Conservation (phyloP, 345 rosid genomes). For the Barbarea vulgaris region DNA sequence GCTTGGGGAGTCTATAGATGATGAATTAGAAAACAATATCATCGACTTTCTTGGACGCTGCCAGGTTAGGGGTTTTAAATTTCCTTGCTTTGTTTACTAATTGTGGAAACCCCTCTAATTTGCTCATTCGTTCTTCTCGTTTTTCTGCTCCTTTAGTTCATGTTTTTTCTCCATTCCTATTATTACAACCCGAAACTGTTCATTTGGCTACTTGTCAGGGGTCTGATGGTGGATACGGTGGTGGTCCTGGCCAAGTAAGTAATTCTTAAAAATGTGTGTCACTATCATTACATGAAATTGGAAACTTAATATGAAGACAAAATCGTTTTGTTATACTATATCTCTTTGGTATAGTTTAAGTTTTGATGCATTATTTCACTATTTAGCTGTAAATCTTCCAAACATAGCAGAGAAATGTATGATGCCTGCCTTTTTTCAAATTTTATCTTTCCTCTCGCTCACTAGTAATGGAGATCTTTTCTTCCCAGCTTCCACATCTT, state of each 20-base stretch:
- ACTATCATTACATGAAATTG: not conserved
- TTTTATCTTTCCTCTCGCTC: not conserved
- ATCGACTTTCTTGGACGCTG: constrained; percentile 78
- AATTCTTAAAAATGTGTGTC: constrained; percentile 4
- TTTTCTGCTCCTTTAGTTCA: not conserved
- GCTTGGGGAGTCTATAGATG: constrained; percentile 71
- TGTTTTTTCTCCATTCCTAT: not conserved
- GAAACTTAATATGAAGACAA: not conserved
- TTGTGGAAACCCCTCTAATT: not conserved
- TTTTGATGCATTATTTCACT: constrained; percentile 16
- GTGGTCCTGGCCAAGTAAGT: constrained; percentile 99
- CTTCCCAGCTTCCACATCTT: constrained; percentile 88
- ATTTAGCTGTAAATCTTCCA: constrained; percentile 15
- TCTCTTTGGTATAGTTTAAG: constrained; percentile 8
- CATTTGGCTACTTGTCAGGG: constrained; percentile 49
- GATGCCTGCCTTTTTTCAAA: not conserved
- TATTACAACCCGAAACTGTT: not conserved
- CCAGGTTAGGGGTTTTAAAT: constrained; percentile 53
- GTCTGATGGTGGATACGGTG: constrained; percentile 89
- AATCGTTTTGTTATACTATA: not conserved
- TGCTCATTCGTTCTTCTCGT: not conserved
- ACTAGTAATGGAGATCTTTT: constrained; percentile 23
- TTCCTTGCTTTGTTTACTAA: not conserved
- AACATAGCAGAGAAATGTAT: constrained; percentile 3
- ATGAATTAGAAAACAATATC: constrained; percentile 52